These are phyloP conservation scores for Kazachstania viticola DNA, from an alignment of 805 yeast species.

Conservation along the genomic window DNA sequence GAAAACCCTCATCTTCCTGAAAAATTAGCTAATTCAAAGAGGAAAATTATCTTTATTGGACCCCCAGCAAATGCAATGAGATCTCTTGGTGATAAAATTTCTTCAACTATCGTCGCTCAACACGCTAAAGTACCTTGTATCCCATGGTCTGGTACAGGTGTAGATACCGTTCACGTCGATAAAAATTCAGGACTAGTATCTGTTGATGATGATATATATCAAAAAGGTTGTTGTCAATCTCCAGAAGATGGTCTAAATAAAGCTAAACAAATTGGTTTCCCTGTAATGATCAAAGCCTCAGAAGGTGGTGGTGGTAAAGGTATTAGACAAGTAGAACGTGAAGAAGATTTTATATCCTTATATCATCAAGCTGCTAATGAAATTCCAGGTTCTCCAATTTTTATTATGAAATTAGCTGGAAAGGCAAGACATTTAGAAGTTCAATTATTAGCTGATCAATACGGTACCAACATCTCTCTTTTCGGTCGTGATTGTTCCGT, in stretches of 20 bases:
- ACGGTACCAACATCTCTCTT: conserved; percentile 92
- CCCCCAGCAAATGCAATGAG: conserved; percentile 99
- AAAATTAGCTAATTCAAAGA: conserved; percentile 82
- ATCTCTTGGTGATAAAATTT: conserved; percentile 97
- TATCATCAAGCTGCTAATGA: conserved; percentile 94
- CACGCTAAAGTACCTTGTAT: conserved; percentile 97
- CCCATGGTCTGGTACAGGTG: conserved; percentile 99
- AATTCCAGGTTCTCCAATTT: conserved; percentile 97
- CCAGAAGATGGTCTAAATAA: conserved; percentile 84
- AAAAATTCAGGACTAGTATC: conserved; percentile 66
- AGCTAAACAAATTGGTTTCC: conserved; percentile 87
- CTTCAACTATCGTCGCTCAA: conserved; percentile 97
- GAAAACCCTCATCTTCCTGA: conserved; percentile 95
- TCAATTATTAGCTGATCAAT: conserved; percentile 94
- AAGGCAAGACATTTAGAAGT: conserved; percentile 97
- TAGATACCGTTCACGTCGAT: conserved; percentile 68
- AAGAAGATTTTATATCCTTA: conserved; percentile 60
- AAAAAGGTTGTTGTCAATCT: conserved; percentile 73
- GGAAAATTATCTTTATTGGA: conserved; percentile 86
- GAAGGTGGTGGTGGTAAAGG: conserved; percentile 99
- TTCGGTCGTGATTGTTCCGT: conserved; percentile 99
- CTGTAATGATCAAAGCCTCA: conserved; percentile 97
- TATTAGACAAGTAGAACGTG: conserved; percentile 88
- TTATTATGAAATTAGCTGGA: conserved; percentile 95
- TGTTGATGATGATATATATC: conserved; percentile 73